Conservation (phyloP, 2,329 filamentous ascomycete species). For the Sclerotinia borealis region DNA sequence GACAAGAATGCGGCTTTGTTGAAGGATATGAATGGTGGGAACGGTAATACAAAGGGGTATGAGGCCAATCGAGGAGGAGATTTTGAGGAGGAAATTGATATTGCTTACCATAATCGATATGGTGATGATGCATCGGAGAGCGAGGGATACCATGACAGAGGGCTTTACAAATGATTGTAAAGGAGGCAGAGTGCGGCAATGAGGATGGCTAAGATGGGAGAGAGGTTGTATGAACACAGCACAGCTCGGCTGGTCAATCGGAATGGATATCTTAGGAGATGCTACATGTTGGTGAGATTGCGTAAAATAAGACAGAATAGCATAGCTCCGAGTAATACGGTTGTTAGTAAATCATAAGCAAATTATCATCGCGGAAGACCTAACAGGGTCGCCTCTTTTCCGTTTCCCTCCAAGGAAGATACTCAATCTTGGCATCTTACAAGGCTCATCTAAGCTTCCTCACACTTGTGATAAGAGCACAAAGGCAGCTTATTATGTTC, state of each 20-base stretch:
- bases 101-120: conserved; percentile 28
- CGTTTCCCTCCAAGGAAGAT: background rate
- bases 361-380: background rate
- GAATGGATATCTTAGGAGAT: background rate
- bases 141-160: conserved; percentile 2
- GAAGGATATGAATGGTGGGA: conserved; percentile 19
- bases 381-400: background rate
- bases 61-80: conserved; percentile 12
- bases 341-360: background rate
- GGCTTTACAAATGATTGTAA: background rate
- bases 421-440: background rate
- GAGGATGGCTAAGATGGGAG: background rate
- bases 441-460: background rate
- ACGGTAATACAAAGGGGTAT: conserved; percentile 17
- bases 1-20: conserved; percentile 20
- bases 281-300: background rate
- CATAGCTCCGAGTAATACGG: background rate
- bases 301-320: background rate
- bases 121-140: conserved; percentile 13
- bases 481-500: too few relatives aligned
- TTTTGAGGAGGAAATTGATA: conserved; percentile 18
- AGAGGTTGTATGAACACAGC: background rate
- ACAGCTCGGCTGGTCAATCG: background rate
- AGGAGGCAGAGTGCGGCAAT: background rate
- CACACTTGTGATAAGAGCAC: background rate